These are phyloP conservation scores for Colletotrichum sp. DNA, from an alignment of 2,329 filamentous ascomycete species.

Conservation along the genomic window DNA sequence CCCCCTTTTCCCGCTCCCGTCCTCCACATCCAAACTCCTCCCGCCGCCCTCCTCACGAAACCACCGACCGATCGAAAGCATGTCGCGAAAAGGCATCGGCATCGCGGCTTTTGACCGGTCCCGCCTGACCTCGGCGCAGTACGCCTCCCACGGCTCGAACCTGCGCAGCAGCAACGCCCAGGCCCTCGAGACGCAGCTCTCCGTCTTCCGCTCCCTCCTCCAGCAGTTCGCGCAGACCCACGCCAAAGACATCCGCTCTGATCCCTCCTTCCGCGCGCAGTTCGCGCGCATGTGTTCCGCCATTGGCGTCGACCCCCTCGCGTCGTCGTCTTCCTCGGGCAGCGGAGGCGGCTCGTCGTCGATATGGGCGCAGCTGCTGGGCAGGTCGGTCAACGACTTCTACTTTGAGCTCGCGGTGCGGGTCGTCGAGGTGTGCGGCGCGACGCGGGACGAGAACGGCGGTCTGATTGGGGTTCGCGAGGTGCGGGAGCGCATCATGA, in stretches of 20 bases:
- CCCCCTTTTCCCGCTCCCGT: neutral
- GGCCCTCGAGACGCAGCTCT: constrained; percentile 89
- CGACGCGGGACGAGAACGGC: constrained; percentile 88
- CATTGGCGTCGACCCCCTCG: constrained; percentile 94
- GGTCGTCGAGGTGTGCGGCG: constrained; percentile 90
- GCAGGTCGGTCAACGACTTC: constrained; percentile 93
- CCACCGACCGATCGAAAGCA: constrained; percentile 30
- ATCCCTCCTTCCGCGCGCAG: constrained; percentile 93
- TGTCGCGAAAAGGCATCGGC: constrained; percentile 84
- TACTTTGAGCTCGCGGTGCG: constrained; percentile 98
- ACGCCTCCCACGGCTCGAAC: constrained; percentile 85
- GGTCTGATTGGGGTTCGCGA: constrained; percentile 87
- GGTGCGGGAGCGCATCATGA: constrained; percentile 76
- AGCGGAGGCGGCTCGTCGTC: constrained; percentile 62
- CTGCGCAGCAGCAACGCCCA: constrained; percentile 85
- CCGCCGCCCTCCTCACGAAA: neutral
- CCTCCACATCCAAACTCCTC: neutral
- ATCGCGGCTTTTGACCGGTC: constrained; percentile 89
- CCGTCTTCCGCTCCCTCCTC: constrained; percentile 93
- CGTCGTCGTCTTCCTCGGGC: constrained; percentile 45
- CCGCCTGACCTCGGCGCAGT: constrained; percentile 84
- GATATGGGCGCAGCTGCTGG: constrained; percentile 92
- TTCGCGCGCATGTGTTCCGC: constrained; percentile 98
- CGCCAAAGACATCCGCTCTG: constrained; percentile 93
- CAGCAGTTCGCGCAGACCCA: constrained; percentile 96